These are phyloP conservation scores for Acacia concinna DNA, from an alignment of 331 rosid species.

Conservation along the genomic window DNA sequence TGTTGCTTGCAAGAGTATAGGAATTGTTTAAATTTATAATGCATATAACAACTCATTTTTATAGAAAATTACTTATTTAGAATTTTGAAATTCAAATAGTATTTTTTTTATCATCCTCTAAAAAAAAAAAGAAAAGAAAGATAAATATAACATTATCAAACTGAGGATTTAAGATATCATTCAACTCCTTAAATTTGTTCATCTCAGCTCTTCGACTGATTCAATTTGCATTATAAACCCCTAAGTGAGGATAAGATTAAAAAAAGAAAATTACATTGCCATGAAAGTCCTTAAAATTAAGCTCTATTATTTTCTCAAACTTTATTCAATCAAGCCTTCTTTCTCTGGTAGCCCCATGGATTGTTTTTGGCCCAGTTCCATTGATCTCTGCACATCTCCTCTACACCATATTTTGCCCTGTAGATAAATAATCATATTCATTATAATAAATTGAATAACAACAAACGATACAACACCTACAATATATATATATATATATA, in stretches of 20 bases:
- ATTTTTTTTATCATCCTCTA: too few relatives aligned
- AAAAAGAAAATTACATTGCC: not conserved
- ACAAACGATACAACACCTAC: not conserved
- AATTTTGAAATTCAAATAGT: too few relatives aligned
- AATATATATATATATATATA: too few relatives aligned
- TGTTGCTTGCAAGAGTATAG: too few relatives aligned
- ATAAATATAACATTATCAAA: too few relatives aligned
- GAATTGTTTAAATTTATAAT: too few relatives aligned
- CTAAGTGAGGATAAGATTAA: not conserved
- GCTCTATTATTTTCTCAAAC: not conserved
- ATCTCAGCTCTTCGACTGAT: not conserved
- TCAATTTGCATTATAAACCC: not conserved
- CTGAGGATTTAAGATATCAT: too few relatives aligned
- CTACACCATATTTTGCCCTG: conserved; percentile 89
- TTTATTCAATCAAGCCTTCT: conserved; percentile 33
- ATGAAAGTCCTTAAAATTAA: not conserved
- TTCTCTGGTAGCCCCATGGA: conserved; percentile 76
- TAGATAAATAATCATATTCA: conserved; percentile 20
- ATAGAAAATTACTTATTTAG: too few relatives aligned
- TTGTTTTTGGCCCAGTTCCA: conserved; percentile 97
- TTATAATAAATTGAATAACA: not conserved
- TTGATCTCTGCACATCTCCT: conserved; percentile 97
- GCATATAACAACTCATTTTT: too few relatives aligned
- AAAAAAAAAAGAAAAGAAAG: too few relatives aligned
- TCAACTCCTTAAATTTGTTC: too few relatives aligned